A percentile compares a stretch with the other conserved stretches of the same genome.
Conservation (phyloP, 2,329 filamentous ascomycete genomes). For the Arachnopeziza araneosa region DNA sequence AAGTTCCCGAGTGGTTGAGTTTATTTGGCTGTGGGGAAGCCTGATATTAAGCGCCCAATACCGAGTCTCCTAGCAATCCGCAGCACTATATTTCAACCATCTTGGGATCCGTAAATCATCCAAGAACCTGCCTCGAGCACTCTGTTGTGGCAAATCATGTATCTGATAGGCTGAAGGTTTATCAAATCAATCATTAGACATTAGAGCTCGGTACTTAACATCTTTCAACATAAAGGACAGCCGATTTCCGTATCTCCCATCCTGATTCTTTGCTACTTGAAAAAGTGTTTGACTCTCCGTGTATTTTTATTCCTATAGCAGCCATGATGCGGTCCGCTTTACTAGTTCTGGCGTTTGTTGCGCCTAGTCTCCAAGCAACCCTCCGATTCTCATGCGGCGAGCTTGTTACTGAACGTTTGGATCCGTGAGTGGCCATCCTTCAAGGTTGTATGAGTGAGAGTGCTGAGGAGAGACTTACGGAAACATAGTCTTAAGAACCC, state of each 20-base stretch:
- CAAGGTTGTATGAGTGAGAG: background rate
- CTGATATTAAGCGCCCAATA: background rate
- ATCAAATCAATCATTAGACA: background rate
- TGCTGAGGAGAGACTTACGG: background rate
- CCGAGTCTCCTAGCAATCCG: background rate
- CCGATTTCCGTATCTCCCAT: background rate
- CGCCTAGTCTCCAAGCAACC: background rate
- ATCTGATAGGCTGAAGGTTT: background rate
- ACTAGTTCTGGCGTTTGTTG: background rate
- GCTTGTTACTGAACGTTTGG: background rate
- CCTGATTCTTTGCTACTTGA: background rate
- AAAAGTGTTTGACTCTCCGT: background rate
- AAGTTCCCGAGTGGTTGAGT: background rate
- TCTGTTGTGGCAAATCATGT: background rate
- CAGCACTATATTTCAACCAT: background rate
- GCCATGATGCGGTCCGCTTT: background rate
- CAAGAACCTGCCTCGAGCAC: background rate
- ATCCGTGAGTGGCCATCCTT: background rate
- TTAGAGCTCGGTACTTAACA: background rate
- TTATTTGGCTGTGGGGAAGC: background rate
- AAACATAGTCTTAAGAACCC: background rate
- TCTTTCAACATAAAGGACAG: background rate
- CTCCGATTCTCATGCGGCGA: background rate
- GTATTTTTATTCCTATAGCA: background rate
- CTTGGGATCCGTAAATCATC: background rate